These are phyloP conservation scores for Chenopodium quinoa DNA, from an alignment of 148 eudicot species.

Conservation along the genomic window DNA sequence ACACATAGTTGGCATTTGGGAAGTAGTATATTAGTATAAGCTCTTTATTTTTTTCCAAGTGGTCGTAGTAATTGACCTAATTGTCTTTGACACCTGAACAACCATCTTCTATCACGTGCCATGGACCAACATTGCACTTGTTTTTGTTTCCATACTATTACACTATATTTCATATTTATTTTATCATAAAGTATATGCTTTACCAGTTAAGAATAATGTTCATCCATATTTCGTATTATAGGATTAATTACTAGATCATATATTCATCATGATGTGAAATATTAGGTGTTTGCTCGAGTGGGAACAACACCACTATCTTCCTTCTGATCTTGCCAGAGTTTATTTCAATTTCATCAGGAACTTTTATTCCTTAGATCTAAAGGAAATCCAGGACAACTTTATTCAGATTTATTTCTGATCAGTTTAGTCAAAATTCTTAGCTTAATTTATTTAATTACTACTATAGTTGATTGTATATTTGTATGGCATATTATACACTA, in stretches of 20 bases:
- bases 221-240: not conserved
- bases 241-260: not conserved
- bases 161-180: not conserved
- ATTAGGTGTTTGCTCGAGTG: not conserved
- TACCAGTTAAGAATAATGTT: not conserved
- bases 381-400: no score
- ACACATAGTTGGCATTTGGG: slow-evolving; percentile 1
- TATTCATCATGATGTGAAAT: not conserved
- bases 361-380: no score
- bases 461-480: no score
- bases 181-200: not conserved
- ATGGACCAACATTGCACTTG: slow-evolving; percentile 11
- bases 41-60: slow-evolving; percentile 3
- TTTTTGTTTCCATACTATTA: not conserved
- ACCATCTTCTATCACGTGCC: slow-evolving; percentile 23
- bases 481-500: no score
- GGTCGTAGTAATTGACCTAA: not conserved
- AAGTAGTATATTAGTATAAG: not conserved
- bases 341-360: not conserved
- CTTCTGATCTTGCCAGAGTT: not conserved
- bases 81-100: slow-evolving; percentile 12
- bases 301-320: not conserved
- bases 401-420: no score
- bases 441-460: no score
- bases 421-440: no score